Conservation (phyloP, 2,329 filamentous ascomycete species). For the Eurotiales sp. region DNA sequence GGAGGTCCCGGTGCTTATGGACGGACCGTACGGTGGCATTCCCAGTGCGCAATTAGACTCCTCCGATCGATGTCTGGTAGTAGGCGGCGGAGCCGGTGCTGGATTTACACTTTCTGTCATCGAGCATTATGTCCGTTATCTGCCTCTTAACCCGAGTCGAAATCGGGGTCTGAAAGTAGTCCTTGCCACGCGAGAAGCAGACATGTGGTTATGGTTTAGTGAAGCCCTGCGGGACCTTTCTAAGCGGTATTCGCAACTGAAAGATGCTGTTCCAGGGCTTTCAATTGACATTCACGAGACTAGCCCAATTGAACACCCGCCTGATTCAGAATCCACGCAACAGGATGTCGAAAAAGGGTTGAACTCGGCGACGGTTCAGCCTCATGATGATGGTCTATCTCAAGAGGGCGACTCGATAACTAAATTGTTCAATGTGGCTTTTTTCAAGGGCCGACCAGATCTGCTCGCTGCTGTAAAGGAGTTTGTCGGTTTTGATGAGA, state of each 20-base stretch:
- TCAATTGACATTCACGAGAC: conserved; percentile 9
- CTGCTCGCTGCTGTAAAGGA: neutral
- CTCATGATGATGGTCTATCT: conserved; percentile 11
- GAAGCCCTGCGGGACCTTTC: neutral
- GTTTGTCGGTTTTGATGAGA: neutral
- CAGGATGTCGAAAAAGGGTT: conserved; percentile 1
- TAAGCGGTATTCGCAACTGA: neutral
- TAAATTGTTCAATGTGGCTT: neutral
- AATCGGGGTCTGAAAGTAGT: neutral
- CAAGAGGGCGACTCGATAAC: neutral
- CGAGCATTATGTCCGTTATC: conserved; percentile 24
- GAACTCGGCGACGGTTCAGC: neutral
- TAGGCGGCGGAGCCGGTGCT: conserved; percentile 56
- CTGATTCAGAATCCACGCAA: neutral
- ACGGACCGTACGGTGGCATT: conserved; percentile 58
- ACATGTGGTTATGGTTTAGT: conserved; percentile 1
- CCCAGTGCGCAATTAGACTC: conserved; percentile 30
- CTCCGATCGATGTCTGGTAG: conserved; percentile 45
- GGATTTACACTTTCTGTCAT: conserved; percentile 50
- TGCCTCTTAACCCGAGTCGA: no score
- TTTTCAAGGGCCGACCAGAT: conserved; percentile 5
- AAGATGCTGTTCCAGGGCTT: neutral
- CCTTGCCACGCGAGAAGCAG: conserved; percentile 3
- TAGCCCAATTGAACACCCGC: neutral
- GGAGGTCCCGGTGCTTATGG: conserved; percentile 48